Conservation (phyloP, 352 stramenopile genomes). For the Globisporangium uncinulatum region DNA sequence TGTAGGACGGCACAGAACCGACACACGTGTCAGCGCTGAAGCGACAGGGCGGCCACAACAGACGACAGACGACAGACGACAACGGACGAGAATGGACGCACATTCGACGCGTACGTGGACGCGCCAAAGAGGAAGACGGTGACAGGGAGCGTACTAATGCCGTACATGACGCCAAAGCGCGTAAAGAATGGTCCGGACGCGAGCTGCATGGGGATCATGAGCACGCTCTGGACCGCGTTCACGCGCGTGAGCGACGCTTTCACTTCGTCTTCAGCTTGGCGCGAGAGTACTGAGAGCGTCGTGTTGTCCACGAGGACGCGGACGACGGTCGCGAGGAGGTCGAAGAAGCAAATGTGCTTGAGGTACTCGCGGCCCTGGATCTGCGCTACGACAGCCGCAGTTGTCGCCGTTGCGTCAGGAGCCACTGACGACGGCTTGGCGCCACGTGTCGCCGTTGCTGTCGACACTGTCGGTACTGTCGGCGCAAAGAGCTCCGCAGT, state of each 20-base stretch:
- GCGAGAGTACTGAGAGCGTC: constrained; percentile 67
- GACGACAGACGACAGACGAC: background rate
- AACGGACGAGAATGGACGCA: constrained; percentile 13
- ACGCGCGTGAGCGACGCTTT: constrained; percentile 71
- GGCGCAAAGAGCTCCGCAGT: constrained; percentile 40
- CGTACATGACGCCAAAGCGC: constrained; percentile 84
- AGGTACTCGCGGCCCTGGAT: constrained; percentile 74
- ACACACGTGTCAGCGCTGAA: background rate
- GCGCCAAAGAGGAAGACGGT: constrained; percentile 68
- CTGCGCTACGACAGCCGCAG: constrained; percentile 38
- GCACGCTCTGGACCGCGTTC: constrained; percentile 79
- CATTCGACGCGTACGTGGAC: constrained; percentile 51
- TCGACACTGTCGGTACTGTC: constrained; percentile 1
- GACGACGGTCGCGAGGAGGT: constrained; percentile 74
- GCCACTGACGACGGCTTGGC: background rate
- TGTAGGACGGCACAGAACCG: constrained; percentile 10
- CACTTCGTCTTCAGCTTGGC: constrained; percentile 57
- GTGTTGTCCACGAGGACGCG: constrained; percentile 80
- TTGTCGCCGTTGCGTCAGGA: constrained; percentile 12
- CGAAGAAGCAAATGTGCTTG: constrained; percentile 86
- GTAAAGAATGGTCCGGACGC: constrained; percentile 76
- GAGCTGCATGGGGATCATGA: constrained; percentile 86
- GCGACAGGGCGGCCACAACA: no score
- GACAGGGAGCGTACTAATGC: constrained; percentile 62
- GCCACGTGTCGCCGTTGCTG: no score